phyloP scores from a whole-genome alignment of 202 grass and related monocot genomes.

The Digitaria exilis region DNA sequence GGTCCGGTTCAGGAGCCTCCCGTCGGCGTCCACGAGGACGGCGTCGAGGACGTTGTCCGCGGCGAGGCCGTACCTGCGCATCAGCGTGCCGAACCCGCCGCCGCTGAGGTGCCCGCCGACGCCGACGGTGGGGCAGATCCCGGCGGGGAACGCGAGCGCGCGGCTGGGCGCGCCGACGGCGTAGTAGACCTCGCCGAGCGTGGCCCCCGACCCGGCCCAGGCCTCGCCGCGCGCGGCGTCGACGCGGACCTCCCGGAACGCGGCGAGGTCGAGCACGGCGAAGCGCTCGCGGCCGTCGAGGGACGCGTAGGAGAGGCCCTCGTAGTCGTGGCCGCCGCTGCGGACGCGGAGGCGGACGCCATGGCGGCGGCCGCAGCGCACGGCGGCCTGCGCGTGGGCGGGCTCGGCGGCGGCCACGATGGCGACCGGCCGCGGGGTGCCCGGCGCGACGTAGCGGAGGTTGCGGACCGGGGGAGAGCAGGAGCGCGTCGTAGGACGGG shows the following conservation, averaged over 20 bases:
- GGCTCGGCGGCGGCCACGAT: constrained; percentile 49
- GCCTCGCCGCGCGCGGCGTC: constrained; percentile 42
- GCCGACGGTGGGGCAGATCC: constrained; percentile 64
- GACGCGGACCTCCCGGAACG: constrained; percentile 48
- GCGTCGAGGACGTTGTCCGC: constrained; percentile 62
- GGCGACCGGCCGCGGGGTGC: constrained; percentile 40
- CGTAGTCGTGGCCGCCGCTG: constrained; percentile 64
- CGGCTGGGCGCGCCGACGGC: constrained; percentile 35
- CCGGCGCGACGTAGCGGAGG: constrained; percentile 43
- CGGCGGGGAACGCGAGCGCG: constrained; percentile 51
- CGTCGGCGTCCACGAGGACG: constrained; percentile 31
- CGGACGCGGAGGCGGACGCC: constrained; percentile 44
- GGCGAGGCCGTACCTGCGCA: constrained; percentile 55
- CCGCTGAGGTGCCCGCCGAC: constrained; percentile 64
- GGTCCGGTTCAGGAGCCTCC: constrained; percentile 21
- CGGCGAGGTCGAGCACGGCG: constrained; percentile 52
- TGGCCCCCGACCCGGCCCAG: constrained; percentile 62
- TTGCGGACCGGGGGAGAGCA: constrained; percentile 62
- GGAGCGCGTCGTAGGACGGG: constrained; percentile 41
- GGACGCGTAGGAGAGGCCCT: constrained; percentile 51
- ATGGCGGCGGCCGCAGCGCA: constrained; percentile 46
- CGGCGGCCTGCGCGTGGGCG: constrained; percentile 47
- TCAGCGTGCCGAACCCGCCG: constrained; percentile 61
- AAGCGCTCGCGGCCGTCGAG: constrained; percentile 40
- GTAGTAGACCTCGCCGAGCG: constrained; percentile 64